phyloP scores from a whole-genome alignment of 2,329 filamentous ascomycete genomes.

The Cordyceps militaris region DNA sequence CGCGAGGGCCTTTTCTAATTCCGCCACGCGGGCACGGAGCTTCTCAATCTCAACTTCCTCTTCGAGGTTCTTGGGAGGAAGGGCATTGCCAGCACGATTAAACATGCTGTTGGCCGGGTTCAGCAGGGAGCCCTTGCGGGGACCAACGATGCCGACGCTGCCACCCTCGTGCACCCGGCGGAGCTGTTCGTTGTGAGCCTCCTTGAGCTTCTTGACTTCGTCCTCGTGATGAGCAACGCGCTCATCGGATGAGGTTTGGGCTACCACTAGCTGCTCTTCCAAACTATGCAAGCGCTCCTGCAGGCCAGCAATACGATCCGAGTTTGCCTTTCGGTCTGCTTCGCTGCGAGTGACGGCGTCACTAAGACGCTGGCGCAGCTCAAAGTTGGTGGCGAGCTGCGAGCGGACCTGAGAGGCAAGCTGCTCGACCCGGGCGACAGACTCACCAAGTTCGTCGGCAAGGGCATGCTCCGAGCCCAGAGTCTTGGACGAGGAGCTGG shows the following conservation, averaged over 20 bases:
- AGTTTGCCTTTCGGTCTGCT: conserved; percentile 71
- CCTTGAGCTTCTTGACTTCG: conserved; percentile 67
- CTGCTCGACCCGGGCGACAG: conserved; percentile 70
- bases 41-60: conserved; percentile 68
- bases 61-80: conserved; percentile 58
- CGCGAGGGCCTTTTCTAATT: conserved; percentile 68
- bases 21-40: conserved; percentile 70
- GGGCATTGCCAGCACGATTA: conserved; percentile 34
- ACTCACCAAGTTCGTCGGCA: conserved; percentile 62
- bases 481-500: conserved; percentile 47
- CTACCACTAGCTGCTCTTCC: conserved; percentile 75
- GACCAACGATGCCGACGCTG: conserved; percentile 24
- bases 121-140: conserved; percentile 27
- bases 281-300: conserved; percentile 73
- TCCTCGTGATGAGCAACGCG: conserved; percentile 78
- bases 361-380: conserved; percentile 67
- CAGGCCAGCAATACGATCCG: conserved; percentile 73
- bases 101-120: conserved; percentile 26
- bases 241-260: conserved; percentile 82
- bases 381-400: conserved; percentile 72
- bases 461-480: conserved; percentile 56
- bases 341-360: conserved; percentile 80
- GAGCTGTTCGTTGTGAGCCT: conserved; percentile 70
- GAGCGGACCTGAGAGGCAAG: conserved; percentile 71
- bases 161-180: conserved; percentile 56